Conservation (phyloP, 768 basidiomycete genomes). For the Dioszegia crocea region DNA sequence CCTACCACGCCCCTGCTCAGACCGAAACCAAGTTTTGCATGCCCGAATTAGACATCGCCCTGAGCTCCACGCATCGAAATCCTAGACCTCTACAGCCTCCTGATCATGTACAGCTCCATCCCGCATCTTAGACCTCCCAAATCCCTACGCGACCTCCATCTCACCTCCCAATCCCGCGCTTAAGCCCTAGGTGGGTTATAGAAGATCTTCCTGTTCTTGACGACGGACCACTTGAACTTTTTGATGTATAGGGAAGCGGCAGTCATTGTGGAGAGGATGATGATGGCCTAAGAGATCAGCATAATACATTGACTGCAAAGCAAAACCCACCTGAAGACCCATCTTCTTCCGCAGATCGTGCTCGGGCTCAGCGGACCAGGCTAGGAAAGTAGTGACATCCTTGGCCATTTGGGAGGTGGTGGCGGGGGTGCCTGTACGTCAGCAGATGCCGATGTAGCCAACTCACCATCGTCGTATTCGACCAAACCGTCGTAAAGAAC, state of each 20-base stretch:
- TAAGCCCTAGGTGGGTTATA: constrained; percentile 45
- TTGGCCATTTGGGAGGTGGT: constrained; percentile 99
- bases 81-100: no score
- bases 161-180: neutral
- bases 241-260: constrained; percentile 82
- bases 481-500: constrained; percentile 92
- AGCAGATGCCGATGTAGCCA: neutral
- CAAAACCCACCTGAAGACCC: constrained; percentile 64
- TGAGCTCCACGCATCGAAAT: no score
- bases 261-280: constrained; percentile 81
- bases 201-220: constrained; percentile 87
- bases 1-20: no score
- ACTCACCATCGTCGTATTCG: constrained; percentile 87
- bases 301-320: neutral
- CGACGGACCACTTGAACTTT: constrained; percentile 85
- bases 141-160: neutral
- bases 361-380: constrained; percentile 97
- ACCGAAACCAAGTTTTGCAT: constrained; percentile 1
- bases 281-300: constrained; percentile 59
- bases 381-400: constrained; percentile 91
- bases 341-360: constrained; percentile 96
- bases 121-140: neutral
- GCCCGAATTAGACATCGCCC: neutral
- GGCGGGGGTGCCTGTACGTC: constrained; percentile 69
- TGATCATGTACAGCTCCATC: no score